Conservation (phyloP, 495 filamentous ascomycete species). For the Ramalina peruviana region DNA sequence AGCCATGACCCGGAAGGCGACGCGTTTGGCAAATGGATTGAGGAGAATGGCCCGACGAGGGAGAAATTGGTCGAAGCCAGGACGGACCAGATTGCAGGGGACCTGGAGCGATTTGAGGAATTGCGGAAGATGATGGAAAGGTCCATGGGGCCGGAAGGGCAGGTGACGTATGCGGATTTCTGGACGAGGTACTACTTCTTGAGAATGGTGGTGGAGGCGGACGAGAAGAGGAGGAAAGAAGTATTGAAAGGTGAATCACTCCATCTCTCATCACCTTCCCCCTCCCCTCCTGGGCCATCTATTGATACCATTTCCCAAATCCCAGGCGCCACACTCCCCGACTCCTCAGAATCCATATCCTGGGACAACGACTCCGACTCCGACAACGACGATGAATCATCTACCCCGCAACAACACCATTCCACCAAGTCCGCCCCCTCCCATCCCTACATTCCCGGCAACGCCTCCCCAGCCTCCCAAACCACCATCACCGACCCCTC, state of each 20-base stretch:
- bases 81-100: conserved; percentile 70
- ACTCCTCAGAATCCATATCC: conserved; percentile 57
- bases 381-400: conserved; percentile 27
- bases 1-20: conserved; percentile 61
- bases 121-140: conserved; percentile 87
- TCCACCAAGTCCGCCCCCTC: not conserved
- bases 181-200: conserved; percentile 97
- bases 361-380: conserved; percentile 71
- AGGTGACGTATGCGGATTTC: conserved; percentile 74
- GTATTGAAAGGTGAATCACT: conserved; percentile 67
- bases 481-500: conserved; percentile 16
- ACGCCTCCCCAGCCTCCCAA: conserved; percentile 39
- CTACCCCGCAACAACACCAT: conserved; percentile 27
- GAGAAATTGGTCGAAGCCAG: conserved; percentile 45
- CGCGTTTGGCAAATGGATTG: conserved; percentile 61
- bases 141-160: conserved; percentile 60
- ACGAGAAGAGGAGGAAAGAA: conserved; percentile 81
- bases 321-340: conserved; percentile 40
- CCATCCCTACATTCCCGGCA: conserved; percentile 16
- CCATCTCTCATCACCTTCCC: conserved; percentile 8
- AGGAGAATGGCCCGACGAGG: conserved; percentile 44
- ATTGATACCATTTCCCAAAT: conserved; percentile 6
- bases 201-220: conserved; percentile 84
- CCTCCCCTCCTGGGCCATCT: not conserved
- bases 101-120: conserved; percentile 81